A percentile compares a stretch with the other conserved stretches of the same genome.
Evolutionary conservation across 257 asterid genomes (phyloP).

Genomic region (Przewalskia tangutica): DNA sequence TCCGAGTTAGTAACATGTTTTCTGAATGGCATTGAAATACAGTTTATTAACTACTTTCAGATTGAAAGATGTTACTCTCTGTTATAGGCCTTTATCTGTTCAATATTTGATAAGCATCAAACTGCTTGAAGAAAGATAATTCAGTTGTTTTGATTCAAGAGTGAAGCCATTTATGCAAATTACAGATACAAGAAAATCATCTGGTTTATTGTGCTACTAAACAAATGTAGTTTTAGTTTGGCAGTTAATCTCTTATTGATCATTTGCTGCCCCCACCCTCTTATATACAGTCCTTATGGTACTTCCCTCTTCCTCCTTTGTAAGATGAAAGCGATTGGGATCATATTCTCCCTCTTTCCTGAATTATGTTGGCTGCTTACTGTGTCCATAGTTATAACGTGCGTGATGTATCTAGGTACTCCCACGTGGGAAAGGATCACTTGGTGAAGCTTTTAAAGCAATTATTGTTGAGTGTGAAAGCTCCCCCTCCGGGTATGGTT

Average conservation of each 20-base stretch:
- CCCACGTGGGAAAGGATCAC: constrained; percentile 82
- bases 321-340: background rate
- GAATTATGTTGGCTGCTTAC: background rate
- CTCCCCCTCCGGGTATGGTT: constrained; percentile 39
- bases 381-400: constrained; percentile 5
- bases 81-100: background rate
- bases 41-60: background rate
- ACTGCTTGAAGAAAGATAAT: background rate
- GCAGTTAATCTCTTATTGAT: background rate
- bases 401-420: constrained; percentile 46
- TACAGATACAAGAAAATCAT: background rate
- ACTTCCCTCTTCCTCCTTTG: background rate
- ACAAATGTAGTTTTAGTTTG: background rate
- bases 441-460: constrained; percentile 89
- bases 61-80: background rate
- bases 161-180: background rate
- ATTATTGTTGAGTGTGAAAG: constrained; percentile 47
- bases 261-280: background rate
- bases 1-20: background rate
- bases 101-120: background rate
- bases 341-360: background rate
- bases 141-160: background rate
- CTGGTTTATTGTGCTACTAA: background rate
- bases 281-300: background rate
- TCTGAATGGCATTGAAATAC: background rate